Conservation (phyloP, 495 filamentous ascomycete species). For the Penicillium crystallinum region DNA sequence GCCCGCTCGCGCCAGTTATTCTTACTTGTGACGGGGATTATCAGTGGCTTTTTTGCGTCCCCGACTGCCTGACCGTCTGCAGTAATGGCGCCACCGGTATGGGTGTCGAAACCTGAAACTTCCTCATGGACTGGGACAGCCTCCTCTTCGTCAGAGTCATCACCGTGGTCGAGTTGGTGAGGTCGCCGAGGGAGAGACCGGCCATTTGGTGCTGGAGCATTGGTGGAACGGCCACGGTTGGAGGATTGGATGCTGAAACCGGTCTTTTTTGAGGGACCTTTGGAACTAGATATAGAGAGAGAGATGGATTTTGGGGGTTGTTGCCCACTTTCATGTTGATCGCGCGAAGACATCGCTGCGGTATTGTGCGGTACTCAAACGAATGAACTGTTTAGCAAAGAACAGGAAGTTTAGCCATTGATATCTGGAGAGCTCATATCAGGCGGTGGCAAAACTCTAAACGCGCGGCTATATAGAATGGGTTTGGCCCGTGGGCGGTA, state of each 20-base stretch:
- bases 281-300: constrained; percentile 24
- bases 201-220: constrained; percentile 11
- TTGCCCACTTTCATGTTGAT: constrained; percentile 1
- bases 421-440: constrained; percentile 10
- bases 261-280: constrained; percentile 26
- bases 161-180: constrained; percentile 30
- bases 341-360: constrained; percentile 19
- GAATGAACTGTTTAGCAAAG: background rate
- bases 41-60: constrained; percentile 44
- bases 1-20: constrained; percentile 65
- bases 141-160: constrained; percentile 47
- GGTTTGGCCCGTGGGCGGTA: background rate
- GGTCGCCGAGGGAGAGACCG: constrained; percentile 33
- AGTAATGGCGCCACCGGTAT: constrained; percentile 50
- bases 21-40: constrained; percentile 63
- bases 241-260: constrained; percentile 31
- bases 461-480: constrained; percentile 6
- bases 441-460: constrained; percentile 21
- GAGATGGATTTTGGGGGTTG: constrained; percentile 25
- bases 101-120: constrained; percentile 56
- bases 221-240: constrained; percentile 14
- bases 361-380: background rate
- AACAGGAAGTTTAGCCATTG: background rate
- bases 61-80: constrained; percentile 27
- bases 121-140: constrained; percentile 38